Base-by-base conservation (phyloP, 805 yeast genomes). In the Saccharomycopsis sp. region DNA sequence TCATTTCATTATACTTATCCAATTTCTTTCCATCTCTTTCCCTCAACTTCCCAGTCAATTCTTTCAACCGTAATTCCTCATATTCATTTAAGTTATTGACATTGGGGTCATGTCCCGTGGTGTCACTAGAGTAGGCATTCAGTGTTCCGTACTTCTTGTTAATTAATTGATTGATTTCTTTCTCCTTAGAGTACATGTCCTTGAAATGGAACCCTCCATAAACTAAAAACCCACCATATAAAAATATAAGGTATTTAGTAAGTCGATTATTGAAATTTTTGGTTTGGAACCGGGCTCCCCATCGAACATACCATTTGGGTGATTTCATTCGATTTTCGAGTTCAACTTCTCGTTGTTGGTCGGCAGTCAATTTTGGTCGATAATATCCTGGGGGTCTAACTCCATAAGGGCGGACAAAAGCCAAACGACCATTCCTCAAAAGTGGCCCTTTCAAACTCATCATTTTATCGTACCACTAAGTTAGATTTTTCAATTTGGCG, bases 151-250 rank as follows among this genome's bases (percentile, higher is more conserved):
- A 53, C 56, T 61, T 68, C 55, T 65, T 74, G 59, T 47, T 56
- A 52, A 55, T 63, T 46, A 59, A 74, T 50, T 52, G 56, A 47
- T 59, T 66, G 47, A 77, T 63, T 55, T 81, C 86, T 47, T 74
- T 66, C 50, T 84, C 90, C 60, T 79, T 79, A 37, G 68, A 63
- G 59, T 74, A 83, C 41, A 82, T 59, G 55, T 81, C 83, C 54
- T 77, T 68, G 77, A 83, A 79, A 58, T 79, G 78, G 56, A 71
- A 71, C 46, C 75, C 70, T 42, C 86, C 85, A 46, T 79, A 74
- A 17, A 73, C 65, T 23, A 78, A 59, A 55, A 81, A 73, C 7
- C 72, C 64, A 1, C 68, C 67, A 57, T 82, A 82, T 2, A 77
- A 72, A n/a, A 74, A 75, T 34, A 84, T 57, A 51, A 82, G 75